Percentiles rank a stretch among this genome's conserved stretches.
Conservation (phyloP, 495 filamentous ascomycete genomes). For the Parmelia sp. region DNA sequence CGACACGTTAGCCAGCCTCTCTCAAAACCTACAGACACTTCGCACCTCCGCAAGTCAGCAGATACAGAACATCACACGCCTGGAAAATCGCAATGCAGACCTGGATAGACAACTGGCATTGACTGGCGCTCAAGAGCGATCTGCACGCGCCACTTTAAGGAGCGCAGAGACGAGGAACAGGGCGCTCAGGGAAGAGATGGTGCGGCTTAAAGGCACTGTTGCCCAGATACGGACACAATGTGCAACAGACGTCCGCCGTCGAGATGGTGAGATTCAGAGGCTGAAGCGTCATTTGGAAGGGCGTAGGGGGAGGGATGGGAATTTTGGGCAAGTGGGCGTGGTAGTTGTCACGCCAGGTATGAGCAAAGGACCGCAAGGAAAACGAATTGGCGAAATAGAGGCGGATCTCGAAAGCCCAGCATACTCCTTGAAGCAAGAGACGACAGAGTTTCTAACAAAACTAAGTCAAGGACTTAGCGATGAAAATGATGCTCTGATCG, state of each 20-base stretch:
- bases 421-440: constrained; percentile 77
- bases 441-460: constrained; percentile 84
- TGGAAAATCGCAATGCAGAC: constrained; percentile 66
- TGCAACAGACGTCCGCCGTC: constrained; percentile 85
- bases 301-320: constrained; percentile 45
- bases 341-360: constrained; percentile 46
- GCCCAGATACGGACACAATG: constrained; percentile 79
- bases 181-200: constrained; percentile 71
- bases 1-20: constrained; percentile 73
- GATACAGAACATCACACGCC: constrained; percentile 52
- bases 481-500: constrained; percentile 82
- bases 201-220: constrained; percentile 66
- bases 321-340: constrained; percentile 31
- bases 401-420: constrained; percentile 49
- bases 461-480: constrained; percentile 83
- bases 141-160: constrained; percentile 60
- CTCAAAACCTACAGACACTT: constrained; percentile 68
- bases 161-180: constrained; percentile 63
- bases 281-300: constrained; percentile 77
- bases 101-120: constrained; percentile 67
- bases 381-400: constrained; percentile 37
- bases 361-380: constrained; percentile 36
- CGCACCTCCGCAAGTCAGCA: constrained; percentile 66
- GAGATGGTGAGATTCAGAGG: constrained; percentile 79
- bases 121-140: constrained; percentile 65